Evolutionary conservation across 2,329 filamentous ascomycete genomes (phyloP), one percentile per base, ranked within the genome.

Genomic region (Sporothrix dimorphospora): DNA sequence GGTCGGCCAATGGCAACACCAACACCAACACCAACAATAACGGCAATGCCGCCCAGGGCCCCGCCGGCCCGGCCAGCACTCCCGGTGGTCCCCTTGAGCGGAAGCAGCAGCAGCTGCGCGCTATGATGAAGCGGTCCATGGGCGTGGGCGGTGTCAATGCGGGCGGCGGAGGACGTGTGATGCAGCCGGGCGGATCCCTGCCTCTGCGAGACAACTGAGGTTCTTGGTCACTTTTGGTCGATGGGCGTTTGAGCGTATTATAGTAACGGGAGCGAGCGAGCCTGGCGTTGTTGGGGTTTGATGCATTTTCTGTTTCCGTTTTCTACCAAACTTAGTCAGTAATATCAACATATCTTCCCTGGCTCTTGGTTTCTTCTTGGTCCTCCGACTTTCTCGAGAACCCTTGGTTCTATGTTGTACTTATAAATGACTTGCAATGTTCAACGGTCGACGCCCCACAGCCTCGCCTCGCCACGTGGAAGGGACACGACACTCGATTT

Each of bases 81-180:
- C 9, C 73, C 1, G 27, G 65, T 19, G 38, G n/a, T 3, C 53
- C 71, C 2, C 72, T 72, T 14, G 71, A 71, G 19, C 21, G 63
- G 1, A 67, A 30, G 38, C 73, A 72, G 55, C 73, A 75, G 61
- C 68, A 70, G 51, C 38, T 72, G 30, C 72, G 69, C n/a, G 34
- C 71, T 0, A 72, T 69, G 72, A 45, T 55, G 53, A 72, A 65
- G 61, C 72, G 67, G 49, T 45, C 71, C 2, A 59, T 71, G 24
- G 75, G 75, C 24, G 72, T 73, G 12, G 75, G 74, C 34, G 72
- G 72, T 55, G 75, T 75, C 47, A 76, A 73, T 47, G 70, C 74
- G 7, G 70, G 74, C 40, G 71, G 71, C 3, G 74, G 74, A 4
- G 55, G 70, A 27, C 59, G 47, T 4, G 61, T 69, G n/a, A 72